Evolutionary conservation across 1,284 basidiomycete genomes (phyloP), one percentile per base, ranked within the genome.

Genomic region (Papiliotrema laurentii): DNA sequence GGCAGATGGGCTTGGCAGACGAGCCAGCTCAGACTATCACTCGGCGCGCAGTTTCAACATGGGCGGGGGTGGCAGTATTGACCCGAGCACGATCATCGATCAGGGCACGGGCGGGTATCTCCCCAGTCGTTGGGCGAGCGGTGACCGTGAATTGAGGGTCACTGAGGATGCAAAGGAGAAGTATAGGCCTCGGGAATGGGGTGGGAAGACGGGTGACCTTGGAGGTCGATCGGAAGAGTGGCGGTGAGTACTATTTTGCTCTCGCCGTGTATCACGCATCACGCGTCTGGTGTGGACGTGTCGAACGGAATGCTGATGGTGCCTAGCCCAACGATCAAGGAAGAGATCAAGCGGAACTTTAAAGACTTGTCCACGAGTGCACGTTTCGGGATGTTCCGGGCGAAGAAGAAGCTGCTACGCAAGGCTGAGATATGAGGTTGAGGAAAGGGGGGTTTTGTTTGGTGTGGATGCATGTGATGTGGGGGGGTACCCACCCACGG

Each of bases 381-480:
- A 18, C 58, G 71, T 22, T 75, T 74, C 46, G 59, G 61, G 47
- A 47, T 71, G 47, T 73, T 72, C 53, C 54, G 71, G 33, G 64
- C 74, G 6, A 73, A 72, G 59, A 74, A 74, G 63, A 74, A 71
- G 64, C 39, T 75, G 30, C 53, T 66, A 41, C 55, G 73, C 37
- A 72, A 71, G 49, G 66, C 64, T 1, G 60, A 66, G 30, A 37
- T 63, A 36, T 49, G 31, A 22, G n/a, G n/a, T n/a, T n/a, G n/a
- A n/a, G n/a, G n/a, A n/a, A n/a, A n/a, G n/a, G n/a, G n/a, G n/a
- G n/a, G n/a, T n/a, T n/a, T n/a, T n/a, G n/a, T n/a, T n/a, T n/a
- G n/a, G n/a, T n/a, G n/a, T n/a, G n/a, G n/a, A n/a, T n/a, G n/a
- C n/a, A n/a, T n/a, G n/a, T n/a, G n/a, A n/a, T n/a, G n/a, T n/a